Evolutionary conservation across 176 grass and related monocot species (phyloP).

Genomic region (Carex cristatella): DNA sequence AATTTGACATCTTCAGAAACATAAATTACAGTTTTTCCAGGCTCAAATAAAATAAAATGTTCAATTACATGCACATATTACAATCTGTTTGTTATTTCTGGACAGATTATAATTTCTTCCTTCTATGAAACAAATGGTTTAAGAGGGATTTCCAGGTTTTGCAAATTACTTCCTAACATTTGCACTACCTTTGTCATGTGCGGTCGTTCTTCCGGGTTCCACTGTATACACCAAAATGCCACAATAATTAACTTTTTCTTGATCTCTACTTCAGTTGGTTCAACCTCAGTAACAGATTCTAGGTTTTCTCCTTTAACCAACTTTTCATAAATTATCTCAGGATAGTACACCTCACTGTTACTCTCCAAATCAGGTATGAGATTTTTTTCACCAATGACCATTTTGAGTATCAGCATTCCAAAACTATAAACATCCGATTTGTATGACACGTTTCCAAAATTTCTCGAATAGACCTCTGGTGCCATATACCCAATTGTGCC

Average conservation of each 20-base stretch:
- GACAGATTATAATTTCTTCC: neutral
- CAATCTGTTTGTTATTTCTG: neutral
- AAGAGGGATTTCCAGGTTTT: conserved; percentile 6
- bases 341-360: conserved; percentile 24
- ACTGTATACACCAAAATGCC: conserved; percentile 60
- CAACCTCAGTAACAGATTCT: neutral
- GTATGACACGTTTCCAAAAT: conserved; percentile 34
- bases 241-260: conserved; percentile 31
- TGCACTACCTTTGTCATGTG: conserved; percentile 25
- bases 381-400: conserved; percentile 43
- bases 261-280: conserved; percentile 7
- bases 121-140: conserved; percentile 28
- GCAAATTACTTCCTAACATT: conserved; percentile 17
- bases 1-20: neutral
- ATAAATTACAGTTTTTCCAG: neutral
- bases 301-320: conserved; percentile 2
- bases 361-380: conserved; percentile 27
- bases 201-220: conserved; percentile 42
- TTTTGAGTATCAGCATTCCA: conserved; percentile 48
- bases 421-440: conserved; percentile 49
- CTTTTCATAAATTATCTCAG: conserved; percentile 33
- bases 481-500: conserved; percentile 48
- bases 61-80: neutral
- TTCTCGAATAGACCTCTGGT: conserved; percentile 39
- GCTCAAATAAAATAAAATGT: neutral